Evolutionary conservation across 768 basidiomycete genomes (phyloP).

Genomic region (Tulasnella sp.): DNA sequence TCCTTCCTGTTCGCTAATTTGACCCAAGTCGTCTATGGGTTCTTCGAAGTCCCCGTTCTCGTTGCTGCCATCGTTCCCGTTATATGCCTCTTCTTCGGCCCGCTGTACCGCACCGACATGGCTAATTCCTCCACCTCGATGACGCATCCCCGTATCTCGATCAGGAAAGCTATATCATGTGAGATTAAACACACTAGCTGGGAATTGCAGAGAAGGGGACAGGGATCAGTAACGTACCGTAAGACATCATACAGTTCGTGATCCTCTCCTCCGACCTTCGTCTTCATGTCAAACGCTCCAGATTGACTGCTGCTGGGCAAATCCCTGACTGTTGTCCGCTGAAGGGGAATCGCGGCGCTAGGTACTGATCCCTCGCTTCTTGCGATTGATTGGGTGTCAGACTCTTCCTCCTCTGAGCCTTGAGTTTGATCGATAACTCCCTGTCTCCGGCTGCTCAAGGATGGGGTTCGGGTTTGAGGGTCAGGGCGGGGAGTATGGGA

Average conservation of each 20-base stretch:
- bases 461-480: not conserved
- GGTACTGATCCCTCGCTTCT: not conserved
- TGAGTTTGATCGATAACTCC: not conserved
- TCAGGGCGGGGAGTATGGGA: not conserved
- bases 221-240: conserved; percentile 36
- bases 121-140: conserved; percentile 35
- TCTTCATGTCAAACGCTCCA: not conserved
- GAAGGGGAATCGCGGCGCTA: not conserved
- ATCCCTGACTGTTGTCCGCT: conserved; percentile 16
- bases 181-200: too few relatives aligned
- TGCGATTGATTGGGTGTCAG: not conserved
- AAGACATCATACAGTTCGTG: conserved; percentile 42
- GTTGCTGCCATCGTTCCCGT: not conserved
- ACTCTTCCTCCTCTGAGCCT: not conserved
- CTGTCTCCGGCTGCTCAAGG: not conserved
- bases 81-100: not conserved
- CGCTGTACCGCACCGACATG: conserved; percentile 27
- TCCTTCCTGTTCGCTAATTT: not conserved
- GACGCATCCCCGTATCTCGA: conserved; percentile 36
- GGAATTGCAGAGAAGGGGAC: too few relatives aligned
- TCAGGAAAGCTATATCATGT: conserved; percentile 35
- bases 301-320: conserved; percentile 24
- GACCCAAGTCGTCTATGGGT: too few relatives aligned
- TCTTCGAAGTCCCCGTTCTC: not conserved
- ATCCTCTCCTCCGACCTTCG: conserved; percentile 35